Evolutionary conservation across 78 protist species (phyloP).

Genomic region (Dictyostelium intermedium): DNA sequence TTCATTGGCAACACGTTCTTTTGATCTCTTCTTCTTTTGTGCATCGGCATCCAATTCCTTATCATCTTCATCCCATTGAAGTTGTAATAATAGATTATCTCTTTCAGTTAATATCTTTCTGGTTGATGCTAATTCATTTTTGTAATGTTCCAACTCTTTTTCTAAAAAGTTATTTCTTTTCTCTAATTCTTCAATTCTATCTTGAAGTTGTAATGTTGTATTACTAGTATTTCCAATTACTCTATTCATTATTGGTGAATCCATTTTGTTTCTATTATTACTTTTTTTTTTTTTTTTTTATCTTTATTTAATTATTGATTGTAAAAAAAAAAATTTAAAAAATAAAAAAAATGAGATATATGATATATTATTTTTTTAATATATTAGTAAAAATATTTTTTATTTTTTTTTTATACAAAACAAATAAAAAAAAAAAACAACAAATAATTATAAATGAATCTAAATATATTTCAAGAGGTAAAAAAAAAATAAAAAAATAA

Average conservation of each 20-base stretch:
- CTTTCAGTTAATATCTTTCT: conserved; percentile 37
- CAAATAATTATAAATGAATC: too few species aligned
- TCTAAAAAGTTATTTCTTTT: conserved; percentile 40
- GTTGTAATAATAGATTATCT: conserved; percentile 36
- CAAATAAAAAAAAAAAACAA: too few species aligned
- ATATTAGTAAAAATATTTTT: too few species aligned
- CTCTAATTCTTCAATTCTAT: conserved; percentile 8
- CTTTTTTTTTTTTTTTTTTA: not conserved
- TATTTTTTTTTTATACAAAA: too few species aligned
- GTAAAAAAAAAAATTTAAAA: not conserved
- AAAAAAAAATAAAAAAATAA: not conserved
- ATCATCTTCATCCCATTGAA: conserved; percentile 73
- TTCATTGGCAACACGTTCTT: conserved; percentile 32
- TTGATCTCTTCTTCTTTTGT: conserved; percentile 61
- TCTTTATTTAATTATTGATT: too few species aligned
- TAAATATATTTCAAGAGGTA: not conserved
- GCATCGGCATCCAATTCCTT: conserved; percentile 22
- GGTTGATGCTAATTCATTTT: conserved; percentile 35
- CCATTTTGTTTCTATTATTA: not conserved
- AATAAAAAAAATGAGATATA: not conserved
- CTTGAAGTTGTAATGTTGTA: conserved; percentile 3
- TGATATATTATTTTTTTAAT: not conserved
- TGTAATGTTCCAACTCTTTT: conserved; percentile 49
- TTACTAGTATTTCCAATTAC: not conserved
- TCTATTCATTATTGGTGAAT: conserved; percentile 24